These are phyloP conservation scores for Ceratobasidium sp. DNA, from an alignment of 1,284 basidiomycete genomes.

Conservation along the genomic window DNA sequence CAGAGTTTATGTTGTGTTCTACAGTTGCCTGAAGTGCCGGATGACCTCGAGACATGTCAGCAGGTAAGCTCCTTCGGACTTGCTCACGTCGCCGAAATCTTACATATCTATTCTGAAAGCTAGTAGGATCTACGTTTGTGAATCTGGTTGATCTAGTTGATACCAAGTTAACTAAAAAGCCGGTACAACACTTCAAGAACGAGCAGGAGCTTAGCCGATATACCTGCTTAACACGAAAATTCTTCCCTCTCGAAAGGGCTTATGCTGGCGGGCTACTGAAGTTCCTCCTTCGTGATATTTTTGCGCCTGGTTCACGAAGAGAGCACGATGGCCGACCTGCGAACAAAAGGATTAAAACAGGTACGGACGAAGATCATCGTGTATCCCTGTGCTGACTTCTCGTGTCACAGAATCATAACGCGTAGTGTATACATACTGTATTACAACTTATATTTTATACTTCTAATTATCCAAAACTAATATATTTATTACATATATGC, in stretches of 20 bases:
- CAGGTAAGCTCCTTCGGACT: neutral
- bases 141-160: constrained; percentile 32
- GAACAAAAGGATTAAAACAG: no score
- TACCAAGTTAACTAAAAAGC: constrained; percentile 10
- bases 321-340: neutral
- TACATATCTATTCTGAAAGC: neutral
- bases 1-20: constrained; percentile 5
- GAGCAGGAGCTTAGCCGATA: constrained; percentile 50
- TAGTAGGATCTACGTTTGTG: constrained; percentile 7
- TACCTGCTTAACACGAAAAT: constrained; percentile 48
- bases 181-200: constrained; percentile 43
- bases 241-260: constrained; percentile 52
- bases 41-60: neutral
- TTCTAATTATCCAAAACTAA: no score
- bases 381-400: no score
- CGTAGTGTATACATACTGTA: no score
- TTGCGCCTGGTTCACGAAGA: constrained; percentile 50
- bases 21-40: neutral
- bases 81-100: no score
- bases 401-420: no score
- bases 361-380: no score
- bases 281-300: constrained; percentile 54
- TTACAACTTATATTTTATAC: no score
- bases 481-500: no score
- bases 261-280: constrained; percentile 54